Percentiles rank a stretch among this genome's conserved stretches.
Conservation (phyloP, 2,329 filamentous ascomycete species). For the Exophiala calicioides region DNA sequence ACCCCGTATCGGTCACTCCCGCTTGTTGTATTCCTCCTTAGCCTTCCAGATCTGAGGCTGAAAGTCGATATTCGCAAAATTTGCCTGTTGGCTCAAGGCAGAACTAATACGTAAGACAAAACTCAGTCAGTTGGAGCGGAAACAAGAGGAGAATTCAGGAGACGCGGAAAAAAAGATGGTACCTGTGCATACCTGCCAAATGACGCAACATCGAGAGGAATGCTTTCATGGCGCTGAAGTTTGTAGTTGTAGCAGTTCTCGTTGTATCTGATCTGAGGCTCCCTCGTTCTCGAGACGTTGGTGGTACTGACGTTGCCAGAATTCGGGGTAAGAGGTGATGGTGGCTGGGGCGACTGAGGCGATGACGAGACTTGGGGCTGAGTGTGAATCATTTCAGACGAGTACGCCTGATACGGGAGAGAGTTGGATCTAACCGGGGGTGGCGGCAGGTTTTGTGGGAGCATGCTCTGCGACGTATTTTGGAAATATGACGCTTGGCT, state of each 20-base stretch:
- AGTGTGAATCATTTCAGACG: constrained; percentile 12
- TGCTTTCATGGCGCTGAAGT: constrained; percentile 16
- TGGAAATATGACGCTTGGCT: constrained; percentile 4
- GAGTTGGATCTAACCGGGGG: constrained; percentile 13
- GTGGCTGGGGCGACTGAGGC: constrained; percentile 17
- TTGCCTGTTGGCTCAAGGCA: constrained; percentile 47
- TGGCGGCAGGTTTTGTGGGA: constrained; percentile 2
- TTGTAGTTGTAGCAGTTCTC: constrained; percentile 17
- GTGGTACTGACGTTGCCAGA: constrained; percentile 1
- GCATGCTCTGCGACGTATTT: constrained; percentile 1
- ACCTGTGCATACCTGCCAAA: constrained; percentile 20
- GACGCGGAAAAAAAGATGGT: neutral
- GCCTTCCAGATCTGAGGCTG: constrained; percentile 49
- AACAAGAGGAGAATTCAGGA: neutral
- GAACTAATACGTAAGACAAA: constrained; percentile 35
- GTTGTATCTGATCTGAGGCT: constrained; percentile 23
- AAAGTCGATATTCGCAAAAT: constrained; percentile 50
- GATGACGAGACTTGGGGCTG: constrained; percentile 14
- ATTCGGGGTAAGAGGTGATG: constrained; percentile 12
- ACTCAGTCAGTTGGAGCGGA: neutral
- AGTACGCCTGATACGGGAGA: constrained; percentile 10
- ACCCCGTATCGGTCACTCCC: constrained; percentile 7
- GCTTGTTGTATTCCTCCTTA: constrained; percentile 34
- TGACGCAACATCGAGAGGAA: constrained; percentile 19
- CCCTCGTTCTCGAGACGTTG: neutral